A percentile compares a stretch with the other conserved stretches of the same genome.
Evolutionary conservation across 2,329 filamentous ascomycete species (phyloP).

Genomic region (Volutella citrinella): DNA sequence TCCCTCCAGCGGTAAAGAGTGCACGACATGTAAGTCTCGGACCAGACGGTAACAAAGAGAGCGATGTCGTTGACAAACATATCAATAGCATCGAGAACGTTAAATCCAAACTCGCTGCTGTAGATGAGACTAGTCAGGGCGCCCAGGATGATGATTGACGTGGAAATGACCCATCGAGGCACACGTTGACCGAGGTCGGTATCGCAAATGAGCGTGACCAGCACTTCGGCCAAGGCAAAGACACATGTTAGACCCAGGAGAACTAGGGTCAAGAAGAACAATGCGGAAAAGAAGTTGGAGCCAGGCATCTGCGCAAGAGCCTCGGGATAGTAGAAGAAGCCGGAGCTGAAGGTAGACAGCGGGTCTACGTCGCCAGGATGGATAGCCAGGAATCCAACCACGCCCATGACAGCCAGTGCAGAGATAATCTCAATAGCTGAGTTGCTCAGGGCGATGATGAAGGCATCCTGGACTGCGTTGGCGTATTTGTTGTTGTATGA

Average conservation of each 20-base stretch:
- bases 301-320: conserved; percentile 54
- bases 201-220: conserved; percentile 31
- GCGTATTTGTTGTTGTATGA: conserved; percentile 52
- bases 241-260: conserved; percentile 49
- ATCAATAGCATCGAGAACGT: conserved; percentile 49
- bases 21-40: conserved; percentile 47
- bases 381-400: conserved; percentile 42
- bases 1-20: conserved; percentile 48
- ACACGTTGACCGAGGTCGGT: conserved; percentile 35
- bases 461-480: conserved; percentile 52
- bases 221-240: conserved; percentile 2
- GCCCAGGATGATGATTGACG: conserved; percentile 40
- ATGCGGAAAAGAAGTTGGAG: conserved; percentile 51
- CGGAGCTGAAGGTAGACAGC: conserved; percentile 50
- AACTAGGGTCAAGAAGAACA: conserved; percentile 52
- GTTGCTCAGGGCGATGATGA: conserved; percentile 52
- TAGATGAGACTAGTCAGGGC: conserved; percentile 50
- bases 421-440: conserved; percentile 49
- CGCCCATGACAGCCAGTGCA: conserved; percentile 43
- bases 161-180: conserved; percentile 40
- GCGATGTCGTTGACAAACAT: conserved; percentile 50
- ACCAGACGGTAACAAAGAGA: conserved; percentile 50
- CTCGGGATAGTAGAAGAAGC: conserved; percentile 51
- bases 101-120: conserved; percentile 53
- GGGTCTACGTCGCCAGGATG: conserved; percentile 28